phyloP scores from a whole-genome alignment of 2,329 filamentous ascomycete species.

The Beauveria caledonica region DNA sequence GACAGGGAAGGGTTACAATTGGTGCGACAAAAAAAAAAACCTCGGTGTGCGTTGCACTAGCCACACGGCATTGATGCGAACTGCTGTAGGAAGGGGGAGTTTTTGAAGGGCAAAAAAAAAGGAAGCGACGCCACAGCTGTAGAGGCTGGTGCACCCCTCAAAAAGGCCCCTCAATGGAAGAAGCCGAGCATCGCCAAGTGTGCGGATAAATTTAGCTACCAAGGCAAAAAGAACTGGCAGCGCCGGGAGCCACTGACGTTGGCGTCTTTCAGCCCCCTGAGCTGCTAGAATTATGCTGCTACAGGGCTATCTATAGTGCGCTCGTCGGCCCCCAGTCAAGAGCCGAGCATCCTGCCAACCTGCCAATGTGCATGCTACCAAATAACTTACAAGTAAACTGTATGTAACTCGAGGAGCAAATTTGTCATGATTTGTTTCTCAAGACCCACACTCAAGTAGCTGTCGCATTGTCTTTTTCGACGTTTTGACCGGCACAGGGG shows the following conservation, averaged over 20 bases:
- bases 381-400: too few species aligned
- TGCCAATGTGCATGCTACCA: too few species aligned
- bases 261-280: not conserved
- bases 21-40: not conserved
- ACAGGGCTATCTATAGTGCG: not conserved
- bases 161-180: too few species aligned
- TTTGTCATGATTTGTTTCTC: too few species aligned
- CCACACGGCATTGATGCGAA: constrained; percentile 2
- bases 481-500: not conserved
- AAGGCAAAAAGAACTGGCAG: not conserved
- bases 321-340: not conserved
- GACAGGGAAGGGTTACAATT: not conserved
- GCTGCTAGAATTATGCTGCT: not conserved
- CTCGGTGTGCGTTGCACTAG: not conserved
- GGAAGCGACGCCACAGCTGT: not conserved
- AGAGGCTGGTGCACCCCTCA: not conserved
- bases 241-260: not conserved
- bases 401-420: too few species aligned
- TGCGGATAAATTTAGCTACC: too few species aligned
- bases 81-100: constrained; percentile 3
- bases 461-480: too few species aligned
- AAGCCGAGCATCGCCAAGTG: too few species aligned
- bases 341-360: too few species aligned
- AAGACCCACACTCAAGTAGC: too few species aligned
- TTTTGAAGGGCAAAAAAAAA: not conserved